phyloP scores from a whole-genome alignment of 2,329 filamentous ascomycete species.

The Colletotrichum caudatum region DNA sequence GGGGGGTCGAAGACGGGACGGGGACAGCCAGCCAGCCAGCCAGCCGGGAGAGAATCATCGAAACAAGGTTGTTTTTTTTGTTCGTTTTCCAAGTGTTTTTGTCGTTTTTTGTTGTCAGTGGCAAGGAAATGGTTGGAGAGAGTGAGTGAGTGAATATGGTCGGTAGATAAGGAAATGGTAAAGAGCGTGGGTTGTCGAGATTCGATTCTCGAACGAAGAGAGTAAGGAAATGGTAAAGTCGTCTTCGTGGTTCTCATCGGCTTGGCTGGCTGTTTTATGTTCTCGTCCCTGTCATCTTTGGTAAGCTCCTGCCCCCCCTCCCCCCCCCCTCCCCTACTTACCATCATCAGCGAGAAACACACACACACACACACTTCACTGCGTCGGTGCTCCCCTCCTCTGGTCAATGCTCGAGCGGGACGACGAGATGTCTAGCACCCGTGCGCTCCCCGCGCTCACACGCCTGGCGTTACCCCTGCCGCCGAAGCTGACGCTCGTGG shows the following conservation, averaged over 20 bases:
- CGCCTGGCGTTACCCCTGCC: constrained; percentile 75
- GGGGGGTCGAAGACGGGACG: constrained; percentile 1
- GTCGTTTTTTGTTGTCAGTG: constrained; percentile 41
- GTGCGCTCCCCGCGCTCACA: constrained; percentile 83
- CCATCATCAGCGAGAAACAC: neutral
- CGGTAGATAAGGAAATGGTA: constrained; percentile 42
- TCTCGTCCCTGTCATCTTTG: constrained; percentile 27
- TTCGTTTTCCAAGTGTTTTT: constrained; percentile 40
- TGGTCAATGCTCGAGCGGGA: constrained; percentile 65
- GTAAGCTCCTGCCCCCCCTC: neutral
- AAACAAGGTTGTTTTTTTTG: too few relatives aligned
- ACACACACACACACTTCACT: neutral
- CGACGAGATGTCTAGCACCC: constrained; percentile 75
- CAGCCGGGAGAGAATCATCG: constrained; percentile 13
- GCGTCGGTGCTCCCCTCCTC: constrained; percentile 19
- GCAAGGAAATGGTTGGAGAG: constrained; percentile 47
- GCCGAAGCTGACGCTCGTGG: constrained; percentile 77
- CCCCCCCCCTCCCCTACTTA: neutral
- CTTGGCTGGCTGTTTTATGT: neutral
- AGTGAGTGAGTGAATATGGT: constrained; percentile 51
- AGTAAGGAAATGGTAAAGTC: constrained; percentile 23
- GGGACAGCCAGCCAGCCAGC: constrained; percentile 30
- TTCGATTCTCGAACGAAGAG: neutral
- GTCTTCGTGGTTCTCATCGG: constrained; percentile 17
- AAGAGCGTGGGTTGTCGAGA: constrained; percentile 27